These are phyloP conservation scores for Colletotrichum noveboracense DNA, from an alignment of 2,329 filamentous ascomycete species.

Conservation along the genomic window DNA sequence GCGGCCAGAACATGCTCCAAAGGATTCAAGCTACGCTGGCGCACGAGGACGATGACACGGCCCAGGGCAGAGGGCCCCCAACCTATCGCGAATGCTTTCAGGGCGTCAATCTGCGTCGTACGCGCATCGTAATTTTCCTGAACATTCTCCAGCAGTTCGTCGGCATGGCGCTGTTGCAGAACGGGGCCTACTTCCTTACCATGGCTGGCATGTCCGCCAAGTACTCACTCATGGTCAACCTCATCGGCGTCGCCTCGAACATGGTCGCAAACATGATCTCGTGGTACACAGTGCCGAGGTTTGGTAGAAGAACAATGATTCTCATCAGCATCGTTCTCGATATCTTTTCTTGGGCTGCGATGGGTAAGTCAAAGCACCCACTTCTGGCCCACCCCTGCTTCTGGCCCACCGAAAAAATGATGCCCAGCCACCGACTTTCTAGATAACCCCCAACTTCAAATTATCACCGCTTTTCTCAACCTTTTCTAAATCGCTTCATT, in stretches of 20 bases:
- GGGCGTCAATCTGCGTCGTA: background rate
- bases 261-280: background rate
- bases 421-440: too few relatives aligned
- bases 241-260: background rate
- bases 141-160: background rate
- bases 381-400: too few relatives aligned
- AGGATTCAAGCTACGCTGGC: background rate
- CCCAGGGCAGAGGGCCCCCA: background rate
- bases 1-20: background rate
- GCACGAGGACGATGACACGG: background rate
- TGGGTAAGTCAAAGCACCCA: too few relatives aligned
- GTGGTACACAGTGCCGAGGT: constrained; percentile 3
- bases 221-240: constrained; percentile 3
- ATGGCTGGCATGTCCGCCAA: background rate
- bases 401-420: too few relatives aligned
- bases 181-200: background rate
- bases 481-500: too few relatives aligned
- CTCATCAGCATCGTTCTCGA: background rate
- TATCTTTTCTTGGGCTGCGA: background rate
- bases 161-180: background rate
- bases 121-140: background rate
- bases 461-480: too few relatives aligned
- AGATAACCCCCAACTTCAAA: too few relatives aligned
- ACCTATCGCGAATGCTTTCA: background rate
- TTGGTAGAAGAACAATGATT: background rate